phyloP scores from a whole-genome alignment of 2,329 filamentous ascomycete species.

The Colletotrichum sp. region DNA sequence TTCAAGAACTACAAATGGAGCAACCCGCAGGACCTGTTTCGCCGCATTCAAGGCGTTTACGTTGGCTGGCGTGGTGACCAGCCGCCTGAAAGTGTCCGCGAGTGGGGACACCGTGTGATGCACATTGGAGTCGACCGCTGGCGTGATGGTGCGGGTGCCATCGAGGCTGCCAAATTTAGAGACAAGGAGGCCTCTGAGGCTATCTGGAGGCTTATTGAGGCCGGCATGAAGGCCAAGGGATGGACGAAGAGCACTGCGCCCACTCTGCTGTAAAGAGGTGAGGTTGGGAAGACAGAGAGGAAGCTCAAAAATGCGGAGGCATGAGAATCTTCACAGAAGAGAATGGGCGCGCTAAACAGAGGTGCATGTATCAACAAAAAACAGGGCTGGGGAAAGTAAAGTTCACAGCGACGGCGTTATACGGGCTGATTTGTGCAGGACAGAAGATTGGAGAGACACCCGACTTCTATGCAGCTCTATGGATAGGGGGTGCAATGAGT shows the following conservation, averaged over 20 bases:
- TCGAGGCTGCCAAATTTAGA: constrained; percentile 71
- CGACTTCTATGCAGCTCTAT: not conserved
- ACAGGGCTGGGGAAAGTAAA: constrained; percentile 12
- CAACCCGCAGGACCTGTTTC: constrained; percentile 86
- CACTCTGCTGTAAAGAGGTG: constrained; percentile 24
- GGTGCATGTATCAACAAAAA: constrained; percentile 3
- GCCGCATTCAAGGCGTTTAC: constrained; percentile 84
- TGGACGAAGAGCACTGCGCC: constrained; percentile 79
- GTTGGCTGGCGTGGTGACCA: constrained; percentile 91
- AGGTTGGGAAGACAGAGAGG: not conserved
- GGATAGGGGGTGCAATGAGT: not conserved
- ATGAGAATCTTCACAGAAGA: not conserved
- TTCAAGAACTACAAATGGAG: constrained; percentile 99
- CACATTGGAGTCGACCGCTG: constrained; percentile 85
- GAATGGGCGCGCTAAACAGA: not conserved
- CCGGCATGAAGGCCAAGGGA: constrained; percentile 83
- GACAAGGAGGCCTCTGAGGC: constrained; percentile 92
- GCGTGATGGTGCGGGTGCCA: constrained; percentile 56
- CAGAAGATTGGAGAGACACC: not conserved
- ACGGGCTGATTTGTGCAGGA: not conserved
- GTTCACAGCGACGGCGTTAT: constrained; percentile 20
- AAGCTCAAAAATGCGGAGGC: no score
- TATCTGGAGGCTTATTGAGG: constrained; percentile 90
- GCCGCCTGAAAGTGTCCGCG: constrained; percentile 76
- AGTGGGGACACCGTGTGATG: constrained; percentile 86